phyloP scores from a whole-genome alignment of 148 eudicot genomes.

The Rhododendron kiyosumense region DNA sequence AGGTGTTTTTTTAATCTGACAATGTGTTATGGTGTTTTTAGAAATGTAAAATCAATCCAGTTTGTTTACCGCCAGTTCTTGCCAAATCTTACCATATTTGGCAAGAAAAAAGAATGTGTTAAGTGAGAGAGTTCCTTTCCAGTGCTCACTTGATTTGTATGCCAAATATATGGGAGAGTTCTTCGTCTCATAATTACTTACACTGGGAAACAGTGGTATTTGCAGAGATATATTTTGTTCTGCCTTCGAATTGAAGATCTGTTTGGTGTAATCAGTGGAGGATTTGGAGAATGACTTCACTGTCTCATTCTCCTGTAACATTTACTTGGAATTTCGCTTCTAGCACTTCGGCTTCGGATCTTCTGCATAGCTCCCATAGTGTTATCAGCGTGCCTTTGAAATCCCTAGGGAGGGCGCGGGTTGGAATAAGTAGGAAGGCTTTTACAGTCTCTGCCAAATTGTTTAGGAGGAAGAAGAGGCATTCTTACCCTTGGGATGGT shows the following conservation, averaged over 20 bases:
- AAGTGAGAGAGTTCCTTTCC: not conserved
- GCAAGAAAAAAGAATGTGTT: not conserved
- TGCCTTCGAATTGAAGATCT: constrained; percentile 5
- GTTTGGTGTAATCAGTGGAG: constrained; percentile 13
- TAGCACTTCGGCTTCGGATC: constrained; percentile 54
- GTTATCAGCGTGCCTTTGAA: constrained; percentile 51
- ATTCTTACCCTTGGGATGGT: constrained; percentile 88
- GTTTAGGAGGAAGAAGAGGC: constrained; percentile 63
- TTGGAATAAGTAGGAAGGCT: constrained; percentile 29
- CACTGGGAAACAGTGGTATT: not conserved
- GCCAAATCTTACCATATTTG: not conserved
- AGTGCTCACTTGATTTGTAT: not conserved
- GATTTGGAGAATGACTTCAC: constrained; percentile 42
- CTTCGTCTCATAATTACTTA: not conserved
- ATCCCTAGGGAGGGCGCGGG: constrained; percentile 49
- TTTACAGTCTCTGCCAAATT: constrained; percentile 43
- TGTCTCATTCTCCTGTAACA: constrained; percentile 26
- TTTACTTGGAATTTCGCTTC: constrained; percentile 24
- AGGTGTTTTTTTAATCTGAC: not conserved
- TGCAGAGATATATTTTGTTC: constrained; percentile 2
- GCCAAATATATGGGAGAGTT: not conserved
- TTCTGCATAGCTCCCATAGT: constrained; percentile 51
- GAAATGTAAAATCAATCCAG: not conserved
- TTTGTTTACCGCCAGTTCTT: not conserved
- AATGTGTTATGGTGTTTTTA: not conserved